Conservation (phyloP, 306 rosid genomes). For the Boehmeria nivea region DNA sequence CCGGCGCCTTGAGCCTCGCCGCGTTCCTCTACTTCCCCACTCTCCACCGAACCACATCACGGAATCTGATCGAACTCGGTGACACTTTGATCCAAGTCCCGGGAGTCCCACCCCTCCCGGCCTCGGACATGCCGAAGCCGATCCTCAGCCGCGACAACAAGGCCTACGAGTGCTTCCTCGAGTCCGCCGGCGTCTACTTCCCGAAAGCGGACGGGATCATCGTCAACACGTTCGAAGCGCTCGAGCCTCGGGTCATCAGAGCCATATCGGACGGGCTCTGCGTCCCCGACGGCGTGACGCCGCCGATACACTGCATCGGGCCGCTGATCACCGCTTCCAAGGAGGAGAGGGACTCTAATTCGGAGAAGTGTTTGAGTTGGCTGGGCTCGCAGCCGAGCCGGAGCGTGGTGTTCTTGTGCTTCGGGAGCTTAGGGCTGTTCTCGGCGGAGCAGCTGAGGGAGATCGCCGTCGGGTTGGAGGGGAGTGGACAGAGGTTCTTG, state of each 20-base stretch:
- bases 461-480: slow-evolving; percentile 54
- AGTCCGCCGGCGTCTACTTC: not conserved
- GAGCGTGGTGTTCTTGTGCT: slow-evolving; percentile 52
- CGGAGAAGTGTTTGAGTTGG: slow-evolving; percentile 22
- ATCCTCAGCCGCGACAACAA: slow-evolving; percentile 22
- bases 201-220: slow-evolving; percentile 28
- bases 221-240: slow-evolving; percentile 33
- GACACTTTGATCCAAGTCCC: slow-evolving; percentile 15
- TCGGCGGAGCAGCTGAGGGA: slow-evolving; percentile 37
- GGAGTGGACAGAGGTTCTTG: slow-evolving; percentile 40
- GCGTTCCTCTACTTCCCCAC: too few species aligned
- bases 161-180: slow-evolving; percentile 12
- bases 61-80: slow-evolving; percentile 16
- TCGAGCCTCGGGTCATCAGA: slow-evolving; percentile 12
- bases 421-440: slow-evolving; percentile 56
- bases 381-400: slow-evolving; percentile 43
- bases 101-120: slow-evolving; percentile 6
- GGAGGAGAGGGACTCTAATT: not conserved
- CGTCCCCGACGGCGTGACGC: not conserved
- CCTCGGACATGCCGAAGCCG: slow-evolving; percentile 22
- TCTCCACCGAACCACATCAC: slow-evolving; percentile 11
- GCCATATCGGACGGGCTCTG: not conserved
- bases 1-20: too few species aligned
- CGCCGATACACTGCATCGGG: not conserved
- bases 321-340: not conserved